Percentiles rank a stretch among this genome's conserved stretches.
Evolutionary conservation across 805 yeast genomes (phyloP).

Genomic region (Pichia manshurica): DNA sequence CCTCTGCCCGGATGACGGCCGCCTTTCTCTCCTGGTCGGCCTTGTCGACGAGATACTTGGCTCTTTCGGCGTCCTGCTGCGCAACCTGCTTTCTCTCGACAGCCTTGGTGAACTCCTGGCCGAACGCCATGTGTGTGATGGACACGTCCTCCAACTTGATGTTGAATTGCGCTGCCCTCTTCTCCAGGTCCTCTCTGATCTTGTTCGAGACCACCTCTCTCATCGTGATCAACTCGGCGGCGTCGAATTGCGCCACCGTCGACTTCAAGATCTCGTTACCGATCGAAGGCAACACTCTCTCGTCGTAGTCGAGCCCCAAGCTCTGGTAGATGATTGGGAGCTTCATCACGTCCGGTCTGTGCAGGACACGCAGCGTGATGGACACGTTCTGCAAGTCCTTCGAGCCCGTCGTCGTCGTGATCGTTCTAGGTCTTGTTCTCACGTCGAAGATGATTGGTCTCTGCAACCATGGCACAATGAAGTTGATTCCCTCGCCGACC

Average conservation of each 20-base stretch:
- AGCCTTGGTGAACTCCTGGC: conserved; percentile 93
- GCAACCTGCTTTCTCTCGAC: conserved; percentile 99
- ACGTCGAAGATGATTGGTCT: conserved; percentile 87
- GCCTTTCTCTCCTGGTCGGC: conserved; percentile 98
- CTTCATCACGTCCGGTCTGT: conserved; percentile 81
- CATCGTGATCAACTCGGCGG: conserved; percentile 95
- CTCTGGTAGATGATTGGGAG: conserved; percentile 86
- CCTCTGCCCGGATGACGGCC: conserved; percentile 92
- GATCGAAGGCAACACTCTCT: conserved; percentile 94
- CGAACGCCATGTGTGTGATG: conserved; percentile 96
- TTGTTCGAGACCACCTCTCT: conserved; percentile 89
- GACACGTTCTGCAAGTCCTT: conserved; percentile 96
- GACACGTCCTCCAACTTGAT: conserved; percentile 94
- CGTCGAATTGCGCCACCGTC: conserved; percentile 97
- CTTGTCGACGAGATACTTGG: conserved; percentile 84
- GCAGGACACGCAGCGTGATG: conserved; percentile 85
- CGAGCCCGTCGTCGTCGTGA: conserved; percentile 92
- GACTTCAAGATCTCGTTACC: conserved; percentile 95
- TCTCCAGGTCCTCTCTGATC: conserved; percentile 79
- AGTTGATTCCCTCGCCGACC: conserved; percentile 95
- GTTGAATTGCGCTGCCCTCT: conserved; percentile 82
- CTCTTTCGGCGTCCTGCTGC: conserved; percentile 98
- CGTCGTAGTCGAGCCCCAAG: conserved; percentile 92
- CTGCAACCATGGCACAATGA: conserved; percentile 93
- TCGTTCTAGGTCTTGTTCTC: conserved; percentile 90